Evolutionary conservation across 2,329 filamentous ascomycete species (phyloP).

Genomic region (Didymella pomorum): DNA sequence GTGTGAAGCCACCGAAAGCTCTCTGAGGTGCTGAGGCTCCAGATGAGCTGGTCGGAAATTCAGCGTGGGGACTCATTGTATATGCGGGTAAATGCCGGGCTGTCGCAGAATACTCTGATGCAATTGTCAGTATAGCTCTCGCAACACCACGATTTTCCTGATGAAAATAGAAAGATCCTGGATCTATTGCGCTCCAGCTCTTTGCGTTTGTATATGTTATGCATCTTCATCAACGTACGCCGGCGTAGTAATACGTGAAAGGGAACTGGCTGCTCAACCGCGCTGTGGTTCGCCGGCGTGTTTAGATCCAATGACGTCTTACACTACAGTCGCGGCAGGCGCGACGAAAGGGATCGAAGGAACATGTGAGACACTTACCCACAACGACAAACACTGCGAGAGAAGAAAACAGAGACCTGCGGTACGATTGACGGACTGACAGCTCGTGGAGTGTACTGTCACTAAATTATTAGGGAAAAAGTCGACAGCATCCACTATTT

Average conservation of each 20-base stretch:
- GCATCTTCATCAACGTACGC: background rate
- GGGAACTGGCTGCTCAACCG: slow-evolving; percentile 14
- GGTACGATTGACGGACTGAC: slow-evolving; percentile 7
- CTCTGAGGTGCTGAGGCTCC: slow-evolving; percentile 35
- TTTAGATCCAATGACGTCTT: slow-evolving; percentile 32
- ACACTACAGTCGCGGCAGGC: slow-evolving; percentile 22
- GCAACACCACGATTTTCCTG: slow-evolving; percentile 1
- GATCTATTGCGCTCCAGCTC: background rate
- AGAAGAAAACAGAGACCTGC: slow-evolving; percentile 3
- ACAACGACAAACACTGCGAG: slow-evolving; percentile 9
- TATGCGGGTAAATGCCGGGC: background rate
- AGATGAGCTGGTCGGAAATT: slow-evolving; percentile 30
- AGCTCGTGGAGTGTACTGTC: slow-evolving; percentile 11
- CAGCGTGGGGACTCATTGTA: slow-evolving; percentile 49
- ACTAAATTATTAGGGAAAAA: slow-evolving; percentile 23
- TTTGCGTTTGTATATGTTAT: slow-evolving; percentile 2
- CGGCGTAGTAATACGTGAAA: slow-evolving; percentile 19
- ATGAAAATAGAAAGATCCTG: background rate
- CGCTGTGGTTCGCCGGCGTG: slow-evolving; percentile 2
- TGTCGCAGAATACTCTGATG: slow-evolving; percentile 5
- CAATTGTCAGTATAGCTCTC: slow-evolving; percentile 4
- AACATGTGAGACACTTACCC: slow-evolving; percentile 15
- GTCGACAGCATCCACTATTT: slow-evolving; percentile 30
- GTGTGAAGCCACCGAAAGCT: slow-evolving; percentile 41
- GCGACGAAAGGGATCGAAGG: background rate